These are phyloP conservation scores for Pseudofabraea citricarpa DNA, from an alignment of 2,329 filamentous ascomycete species.

Conservation along the genomic window DNA sequence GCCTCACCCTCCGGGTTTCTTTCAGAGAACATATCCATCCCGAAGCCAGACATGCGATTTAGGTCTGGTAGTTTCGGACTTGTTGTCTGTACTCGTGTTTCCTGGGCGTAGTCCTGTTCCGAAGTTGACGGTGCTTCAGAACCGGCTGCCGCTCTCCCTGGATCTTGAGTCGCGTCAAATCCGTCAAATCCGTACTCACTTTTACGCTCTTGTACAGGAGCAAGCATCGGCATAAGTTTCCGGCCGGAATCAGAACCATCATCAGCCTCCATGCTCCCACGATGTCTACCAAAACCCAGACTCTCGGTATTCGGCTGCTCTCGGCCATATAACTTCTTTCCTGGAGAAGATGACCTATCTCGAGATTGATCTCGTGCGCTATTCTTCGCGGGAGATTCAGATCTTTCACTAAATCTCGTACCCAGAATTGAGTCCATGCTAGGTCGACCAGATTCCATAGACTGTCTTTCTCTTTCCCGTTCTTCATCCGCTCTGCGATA, in stretches of 20 bases:
- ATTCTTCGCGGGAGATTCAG: conserved; percentile 17
- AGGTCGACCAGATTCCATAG: conserved; percentile 51
- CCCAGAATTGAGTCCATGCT: conserved; percentile 47
- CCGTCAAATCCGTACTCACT: conserved; percentile 54
- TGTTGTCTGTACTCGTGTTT: conserved; percentile 31
- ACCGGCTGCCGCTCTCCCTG: conserved; percentile 10
- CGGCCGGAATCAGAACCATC: conserved; percentile 32
- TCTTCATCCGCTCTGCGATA: conserved; percentile 70
- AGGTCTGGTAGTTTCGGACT: conserved; percentile 56
- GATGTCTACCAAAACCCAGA: conserved; percentile 7
- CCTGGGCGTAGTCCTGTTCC: conserved; percentile 15
- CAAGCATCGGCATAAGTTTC: conserved; percentile 36
- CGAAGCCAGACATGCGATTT: conserved; percentile 55
- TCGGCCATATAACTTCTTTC: conserved; percentile 13
- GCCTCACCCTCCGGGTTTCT: conserved; percentile 10
- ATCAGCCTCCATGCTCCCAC: conserved; percentile 21
- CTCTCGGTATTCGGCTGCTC: conserved; percentile 20
- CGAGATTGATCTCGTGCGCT: conserved; percentile 14
- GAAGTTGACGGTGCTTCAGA: conserved; percentile 6
- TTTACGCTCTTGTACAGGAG: conserved; percentile 52
- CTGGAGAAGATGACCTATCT: conserved; percentile 10
- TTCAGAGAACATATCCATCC: conserved; percentile 49
- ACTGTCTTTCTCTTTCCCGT: conserved; percentile 48
- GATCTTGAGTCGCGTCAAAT: conserved; percentile 16
- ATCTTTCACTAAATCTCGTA: conserved; percentile 20